Evolutionary conservation across 371 early-diverging fungal species (phyloP).

Genomic region (Saksenaea oblongispora): DNA sequence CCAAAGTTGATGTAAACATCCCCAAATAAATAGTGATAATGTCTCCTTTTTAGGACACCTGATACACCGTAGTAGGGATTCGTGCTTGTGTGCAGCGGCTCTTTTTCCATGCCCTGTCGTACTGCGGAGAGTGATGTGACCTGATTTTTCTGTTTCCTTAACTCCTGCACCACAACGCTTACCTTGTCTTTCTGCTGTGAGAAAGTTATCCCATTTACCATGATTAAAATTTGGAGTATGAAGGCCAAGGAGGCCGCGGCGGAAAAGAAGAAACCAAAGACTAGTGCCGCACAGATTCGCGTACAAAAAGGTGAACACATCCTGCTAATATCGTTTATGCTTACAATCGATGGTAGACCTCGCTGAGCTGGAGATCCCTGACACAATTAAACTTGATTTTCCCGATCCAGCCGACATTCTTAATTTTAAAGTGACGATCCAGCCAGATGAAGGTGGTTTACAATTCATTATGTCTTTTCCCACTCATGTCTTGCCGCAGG

Average conservation of each 20-base stretch:
- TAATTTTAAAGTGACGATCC: conserved; percentile 81
- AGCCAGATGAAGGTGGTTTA: conserved; percentile 85
- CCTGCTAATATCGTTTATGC: too few species aligned
- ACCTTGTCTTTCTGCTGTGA: not conserved
- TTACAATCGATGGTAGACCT: conserved; percentile 60
- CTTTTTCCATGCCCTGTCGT: not conserved
- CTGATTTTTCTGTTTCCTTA: not conserved
- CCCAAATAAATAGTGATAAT: not conserved
- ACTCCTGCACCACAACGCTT: not conserved
- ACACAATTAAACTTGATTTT: conserved; percentile 76
- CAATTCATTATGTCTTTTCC: not conserved
- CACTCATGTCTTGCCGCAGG: conserved; percentile 45
- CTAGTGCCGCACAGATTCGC: conserved; percentile 87
- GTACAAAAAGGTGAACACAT: conserved; percentile 84
- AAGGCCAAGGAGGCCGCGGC: conserved; percentile 78
- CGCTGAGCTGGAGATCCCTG: conserved; percentile 82
- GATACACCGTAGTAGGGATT: not conserved
- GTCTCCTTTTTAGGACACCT: not conserved
- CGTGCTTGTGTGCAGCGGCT: too few species aligned
- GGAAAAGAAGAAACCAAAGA: conserved; percentile 82
- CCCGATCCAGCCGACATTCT: conserved; percentile 84
- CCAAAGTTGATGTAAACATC: not conserved
- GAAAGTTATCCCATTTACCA: conserved; percentile 23
- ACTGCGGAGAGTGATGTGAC: not conserved
- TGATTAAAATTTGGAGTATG: conserved; percentile 89